Base-by-base conservation (phyloP, 352 stramenopile species). In the Phytophthora ohioensis region DNA sequence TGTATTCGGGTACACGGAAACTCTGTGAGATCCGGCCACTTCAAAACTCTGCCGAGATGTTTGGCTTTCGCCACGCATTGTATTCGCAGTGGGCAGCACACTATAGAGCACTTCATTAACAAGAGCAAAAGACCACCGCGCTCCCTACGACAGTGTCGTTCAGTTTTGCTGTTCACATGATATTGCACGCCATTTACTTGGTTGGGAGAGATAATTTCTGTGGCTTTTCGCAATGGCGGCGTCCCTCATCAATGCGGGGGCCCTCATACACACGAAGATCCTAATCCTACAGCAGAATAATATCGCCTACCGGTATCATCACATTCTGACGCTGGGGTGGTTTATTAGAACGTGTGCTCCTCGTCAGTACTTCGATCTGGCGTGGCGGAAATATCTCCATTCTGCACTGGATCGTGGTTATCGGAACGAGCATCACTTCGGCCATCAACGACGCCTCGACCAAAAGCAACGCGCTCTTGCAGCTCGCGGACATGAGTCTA, bases 1-100 rank as follows among this genome's bases (percentile, higher is more conserved):
- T 34, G 70, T 83, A 53, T 84, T 81, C 32, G 54, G 65, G 32
- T 87, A 84, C 62, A 70, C 73, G 17, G 73, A 79, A 60, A 71
- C 76, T 48, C 61, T 81, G n/a, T 84, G 56, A 81, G 45, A 53
- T 11, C 49, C 30, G n/a, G 48, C 54, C 27, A 38, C 3, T 17
- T 31, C 9, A 59, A 8, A 53, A 69, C 5, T 49, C 54, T 41
- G 30, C 57, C 30, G 53, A 62, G 57, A 56, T 63, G 42, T 68
- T 71, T 68, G 51, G 70, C 65, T 31, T 75, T 38, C 17, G 53
- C 32, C 53, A 57, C 63, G 54, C 61, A 71, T 64, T 71, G 47
- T 61, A 61, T 57, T 41, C 49, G 51, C 49, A 47, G 36, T 52
- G 39, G 53, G 34, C 58, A 62, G 46, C 63, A 71, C 67, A 76